Evolutionary conservation across 177 flowering plant species (phyloP).

Genomic region (Vitis hybrid): DNA sequence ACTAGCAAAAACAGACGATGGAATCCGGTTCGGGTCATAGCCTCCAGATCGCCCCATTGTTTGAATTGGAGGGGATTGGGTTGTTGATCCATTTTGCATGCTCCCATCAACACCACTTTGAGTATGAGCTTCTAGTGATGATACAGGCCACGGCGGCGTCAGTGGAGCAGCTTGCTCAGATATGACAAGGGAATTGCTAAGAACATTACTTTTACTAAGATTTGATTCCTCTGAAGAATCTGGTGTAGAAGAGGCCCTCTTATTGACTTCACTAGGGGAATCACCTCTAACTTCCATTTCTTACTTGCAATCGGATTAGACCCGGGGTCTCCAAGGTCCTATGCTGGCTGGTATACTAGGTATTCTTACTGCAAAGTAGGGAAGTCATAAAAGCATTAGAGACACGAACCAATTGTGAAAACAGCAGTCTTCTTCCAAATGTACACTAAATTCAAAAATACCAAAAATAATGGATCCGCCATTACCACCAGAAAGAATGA

Average conservation of each 20-base stretch:
- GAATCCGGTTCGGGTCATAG: conserved; percentile 45
- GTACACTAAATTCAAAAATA: too few relatives aligned
- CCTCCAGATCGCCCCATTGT: conserved; percentile 22
- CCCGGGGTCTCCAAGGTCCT: too few relatives aligned
- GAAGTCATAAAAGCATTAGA: too few relatives aligned
- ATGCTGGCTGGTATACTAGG: too few relatives aligned
- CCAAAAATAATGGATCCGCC: too few relatives aligned
- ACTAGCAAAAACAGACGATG: conserved; percentile 38
- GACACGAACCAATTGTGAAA: too few relatives aligned
- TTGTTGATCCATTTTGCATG: conserved; percentile 1
- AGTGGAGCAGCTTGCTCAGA: neutral
- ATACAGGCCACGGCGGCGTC: neutral
- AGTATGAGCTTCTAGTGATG: neutral
- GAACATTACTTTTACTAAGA: neutral
- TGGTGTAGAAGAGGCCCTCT: conserved; percentile 5
- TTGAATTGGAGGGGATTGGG: conserved; percentile 27
- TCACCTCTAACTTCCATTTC: neutral
- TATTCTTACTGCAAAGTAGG: too few relatives aligned
- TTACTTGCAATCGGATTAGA: too few relatives aligned
- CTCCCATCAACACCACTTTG: neutral
- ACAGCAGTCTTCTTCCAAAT: too few relatives aligned
- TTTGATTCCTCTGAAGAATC: conserved; percentile 6
- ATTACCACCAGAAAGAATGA: too few relatives aligned
- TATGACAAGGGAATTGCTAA: neutral
- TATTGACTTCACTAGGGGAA: neutral